Conservation (phyloP, 1,139 yeast genomes). For the Hansenula lynferdii region DNA sequence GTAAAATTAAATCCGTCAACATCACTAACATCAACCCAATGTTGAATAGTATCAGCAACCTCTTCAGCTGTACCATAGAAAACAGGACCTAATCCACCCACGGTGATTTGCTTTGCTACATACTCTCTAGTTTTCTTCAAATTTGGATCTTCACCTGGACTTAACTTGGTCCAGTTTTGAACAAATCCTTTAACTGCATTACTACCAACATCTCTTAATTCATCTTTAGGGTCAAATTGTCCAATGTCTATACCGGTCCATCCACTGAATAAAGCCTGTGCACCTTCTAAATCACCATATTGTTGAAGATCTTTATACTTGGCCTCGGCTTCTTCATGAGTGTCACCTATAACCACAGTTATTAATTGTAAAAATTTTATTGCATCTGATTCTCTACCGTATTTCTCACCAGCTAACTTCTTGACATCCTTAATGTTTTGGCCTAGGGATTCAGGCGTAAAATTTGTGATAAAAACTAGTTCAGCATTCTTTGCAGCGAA, state of each 20-base stretch:
- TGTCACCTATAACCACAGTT: constrained; percentile 24
- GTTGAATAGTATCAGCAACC: constrained; percentile 27
- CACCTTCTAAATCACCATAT: constrained; percentile 26
- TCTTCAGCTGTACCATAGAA: constrained; percentile 26
- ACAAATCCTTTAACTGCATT: constrained; percentile 23
- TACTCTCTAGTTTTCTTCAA: constrained; percentile 24
- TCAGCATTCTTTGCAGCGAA: constrained; percentile 41
- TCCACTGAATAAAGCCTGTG: constrained; percentile 27
- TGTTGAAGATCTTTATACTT: constrained; percentile 20
- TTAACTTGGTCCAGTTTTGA: constrained; percentile 23
- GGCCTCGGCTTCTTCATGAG: constrained; percentile 26
- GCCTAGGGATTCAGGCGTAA: constrained; percentile 19
- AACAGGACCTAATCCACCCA: constrained; percentile 30
- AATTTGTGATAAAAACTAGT: constrained; percentile 29
- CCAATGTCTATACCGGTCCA: constrained; percentile 28
- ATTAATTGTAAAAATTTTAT: constrained; percentile 23
- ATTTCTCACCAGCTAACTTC: constrained; percentile 17
- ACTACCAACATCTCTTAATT: constrained; percentile 25
- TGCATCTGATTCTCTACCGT: constrained; percentile 22
- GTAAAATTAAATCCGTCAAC: constrained; percentile 32
- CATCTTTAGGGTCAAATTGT: constrained; percentile 24
- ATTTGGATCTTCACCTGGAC: constrained; percentile 10
- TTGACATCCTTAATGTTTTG: constrained; percentile 19
- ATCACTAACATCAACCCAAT: constrained; percentile 29
- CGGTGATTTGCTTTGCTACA: constrained; percentile 20